These are phyloP conservation scores for Trichoderma gamsii DNA, from an alignment of 495 filamentous ascomycete genomes.

Conservation along the genomic window DNA sequence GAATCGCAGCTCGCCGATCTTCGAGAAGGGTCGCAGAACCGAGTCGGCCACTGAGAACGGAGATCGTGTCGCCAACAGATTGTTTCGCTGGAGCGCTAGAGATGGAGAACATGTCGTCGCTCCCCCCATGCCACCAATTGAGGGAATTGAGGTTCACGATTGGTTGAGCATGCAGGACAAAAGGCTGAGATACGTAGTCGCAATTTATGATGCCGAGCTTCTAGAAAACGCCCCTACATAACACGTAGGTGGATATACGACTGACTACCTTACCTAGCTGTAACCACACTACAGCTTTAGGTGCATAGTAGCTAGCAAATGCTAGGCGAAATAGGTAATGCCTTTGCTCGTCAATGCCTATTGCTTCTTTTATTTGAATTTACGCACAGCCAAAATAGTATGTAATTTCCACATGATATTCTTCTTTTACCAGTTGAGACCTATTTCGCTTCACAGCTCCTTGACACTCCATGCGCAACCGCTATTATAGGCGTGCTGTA, in stretches of 20 bases:
- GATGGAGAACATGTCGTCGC: slow-evolving; percentile 65
- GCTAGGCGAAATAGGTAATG: no score
- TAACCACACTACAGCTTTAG: no score
- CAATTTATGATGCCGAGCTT: background rate
- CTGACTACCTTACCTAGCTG: no score
- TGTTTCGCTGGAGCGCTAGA: slow-evolving; percentile 90
- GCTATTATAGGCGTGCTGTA: background rate
- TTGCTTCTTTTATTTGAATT: no score
- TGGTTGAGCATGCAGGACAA: background rate
- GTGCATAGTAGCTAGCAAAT: no score
- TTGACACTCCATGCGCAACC: background rate
- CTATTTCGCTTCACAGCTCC: no score
- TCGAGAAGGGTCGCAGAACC: slow-evolving; percentile 84
- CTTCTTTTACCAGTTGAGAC: no score
- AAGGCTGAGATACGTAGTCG: background rate
- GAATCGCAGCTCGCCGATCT: slow-evolving; percentile 86
- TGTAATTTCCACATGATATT: no score
- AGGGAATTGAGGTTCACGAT: background rate
- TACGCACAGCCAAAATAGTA: no score
- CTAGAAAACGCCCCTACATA: background rate
- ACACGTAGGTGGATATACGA: no score
- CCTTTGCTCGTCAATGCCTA: no score
- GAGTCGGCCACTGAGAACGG: slow-evolving; percentile 76
- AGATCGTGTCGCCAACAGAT: slow-evolving; percentile 89
- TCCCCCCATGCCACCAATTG: background rate